These are phyloP conservation scores for Chloris gayana DNA, from an alignment of 176 grass and related monocot species.

Conservation along the genomic window DNA sequence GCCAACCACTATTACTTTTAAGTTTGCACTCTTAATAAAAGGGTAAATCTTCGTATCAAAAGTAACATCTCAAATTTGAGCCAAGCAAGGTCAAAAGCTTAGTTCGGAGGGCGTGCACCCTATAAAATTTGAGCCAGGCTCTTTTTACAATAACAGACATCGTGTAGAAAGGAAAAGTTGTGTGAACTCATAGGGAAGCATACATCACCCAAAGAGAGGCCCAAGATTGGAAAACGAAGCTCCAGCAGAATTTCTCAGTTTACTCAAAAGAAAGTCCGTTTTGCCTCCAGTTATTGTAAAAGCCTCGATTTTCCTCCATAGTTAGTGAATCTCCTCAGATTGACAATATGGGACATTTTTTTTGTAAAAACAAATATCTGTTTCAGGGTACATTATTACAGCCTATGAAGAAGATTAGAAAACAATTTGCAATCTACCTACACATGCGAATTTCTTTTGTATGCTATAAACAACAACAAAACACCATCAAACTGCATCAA, in stretches of 20 bases:
- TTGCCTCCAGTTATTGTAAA: neutral
- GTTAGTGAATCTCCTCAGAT: neutral
- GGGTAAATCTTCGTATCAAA: neutral
- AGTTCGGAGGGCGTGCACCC: no score
- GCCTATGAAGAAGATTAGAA: neutral
- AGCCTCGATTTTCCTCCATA: neutral
- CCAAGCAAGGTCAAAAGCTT: no score
- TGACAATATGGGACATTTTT: no score
- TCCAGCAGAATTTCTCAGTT: neutral
- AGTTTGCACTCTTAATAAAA: no score
- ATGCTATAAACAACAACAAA: constrained; percentile 17
- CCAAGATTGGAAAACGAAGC: neutral
- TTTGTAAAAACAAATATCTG: neutral
- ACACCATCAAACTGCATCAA: constrained; percentile 7
- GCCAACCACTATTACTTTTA: neutral
- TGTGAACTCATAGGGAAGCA: neutral
- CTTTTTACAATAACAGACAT: no score
- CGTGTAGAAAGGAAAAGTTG: no score
- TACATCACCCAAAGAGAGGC: neutral
- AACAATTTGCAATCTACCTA: constrained; percentile 19
- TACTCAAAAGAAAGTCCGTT: neutral
- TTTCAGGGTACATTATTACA: constrained; percentile 6
- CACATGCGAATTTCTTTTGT: constrained; percentile 15
- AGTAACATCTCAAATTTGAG: neutral
- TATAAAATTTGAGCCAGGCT: no score